Evolutionary conservation across 805 yeast species (phyloP), one percentile per base, ranked within the genome.

Genomic region (Candida manassasensis): DNA sequence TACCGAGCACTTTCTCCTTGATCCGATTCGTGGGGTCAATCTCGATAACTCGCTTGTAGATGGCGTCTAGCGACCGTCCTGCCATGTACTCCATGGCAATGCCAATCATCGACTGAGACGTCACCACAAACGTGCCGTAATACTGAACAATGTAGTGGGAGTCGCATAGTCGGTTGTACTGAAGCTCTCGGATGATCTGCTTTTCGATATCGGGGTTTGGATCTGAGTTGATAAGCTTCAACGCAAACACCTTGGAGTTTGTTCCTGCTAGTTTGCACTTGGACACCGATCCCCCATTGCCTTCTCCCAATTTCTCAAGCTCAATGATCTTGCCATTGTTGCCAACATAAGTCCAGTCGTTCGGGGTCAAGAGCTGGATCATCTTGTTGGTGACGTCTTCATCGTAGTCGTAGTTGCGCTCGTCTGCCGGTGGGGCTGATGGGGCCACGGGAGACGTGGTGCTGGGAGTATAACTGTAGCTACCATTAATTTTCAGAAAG

Each of bases 1-100:
- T 84, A 1, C 97, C 97, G 41, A 93, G 61, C 0, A 90, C 96
- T 50, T 84, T 85, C 55, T 93, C 98, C 40, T 96, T 89, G 24
- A 93, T 83, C 39, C 97, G 68, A 27, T 94, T 95, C 13, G 88
- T 87, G 12, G 67, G 57, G 43, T 67, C 71, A 36, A 84, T 67
- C 27, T 69, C 64, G 32, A 79, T 71, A 29, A 88, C 84, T 37
- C 78, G 73, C 49, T 82, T 81, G 62, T 90, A 88, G n/a, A 90
- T 79, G 2, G 96, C 87, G 52, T 93, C 97, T 40, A 93, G 61
- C 3, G 96, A 86, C 28, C 78, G 75, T 1, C 97, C 97, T 17
- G 88, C 96, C 88, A 95, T 93, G 57, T 77, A 93, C 59, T 93
- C 98, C 97, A 93, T 93, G 32, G 96, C 87, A 19, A 93, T 93